Evolutionary conservation across 495 filamentous ascomycete genomes (phyloP).

Genomic region (Aspergillus ellipticus): DNA sequence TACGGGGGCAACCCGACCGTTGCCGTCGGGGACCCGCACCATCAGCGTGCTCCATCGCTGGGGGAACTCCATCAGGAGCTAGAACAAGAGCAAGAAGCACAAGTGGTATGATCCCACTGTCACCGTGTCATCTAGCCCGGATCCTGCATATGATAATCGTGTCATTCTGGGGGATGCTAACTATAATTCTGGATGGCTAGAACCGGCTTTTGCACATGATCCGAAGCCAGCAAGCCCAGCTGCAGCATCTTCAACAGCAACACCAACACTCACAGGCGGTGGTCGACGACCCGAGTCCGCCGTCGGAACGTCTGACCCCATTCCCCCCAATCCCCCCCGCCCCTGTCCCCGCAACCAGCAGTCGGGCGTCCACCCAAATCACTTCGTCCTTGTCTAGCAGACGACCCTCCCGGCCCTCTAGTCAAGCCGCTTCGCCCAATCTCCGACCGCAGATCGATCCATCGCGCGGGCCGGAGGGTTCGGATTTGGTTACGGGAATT

Average conservation of each 20-base stretch:
- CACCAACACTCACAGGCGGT: constrained; percentile 37
- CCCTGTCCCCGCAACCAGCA: constrained; percentile 27
- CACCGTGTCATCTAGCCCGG: not conserved
- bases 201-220: constrained; percentile 90
- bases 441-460: constrained; percentile 30
- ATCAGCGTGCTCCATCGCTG: constrained; percentile 70
- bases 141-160: not conserved
- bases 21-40: constrained; percentile 56
- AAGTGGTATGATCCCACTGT: constrained; percentile 58
- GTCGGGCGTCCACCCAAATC: constrained; percentile 29
- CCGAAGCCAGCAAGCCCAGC: constrained; percentile 76
- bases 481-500: constrained; percentile 27
- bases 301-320: constrained; percentile 57
- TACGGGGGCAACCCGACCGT: constrained; percentile 57
- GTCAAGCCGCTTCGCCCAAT: constrained; percentile 35
- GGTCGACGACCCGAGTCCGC: constrained; percentile 62
- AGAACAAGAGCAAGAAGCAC: constrained; percentile 91
- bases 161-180: not conserved
- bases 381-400: constrained; percentile 48
- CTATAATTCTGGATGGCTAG: constrained; percentile 32
- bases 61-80: constrained; percentile 96
- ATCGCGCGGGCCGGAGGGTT: constrained; percentile 23
- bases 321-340: constrained; percentile 44
- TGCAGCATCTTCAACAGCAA: constrained; percentile 60
- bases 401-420: constrained; percentile 41